A percentile compares a stretch with the other conserved stretches of the same genome.
Conservation (phyloP, 768 basidiomycete genomes). For the Nidularia pulvinata region DNA sequence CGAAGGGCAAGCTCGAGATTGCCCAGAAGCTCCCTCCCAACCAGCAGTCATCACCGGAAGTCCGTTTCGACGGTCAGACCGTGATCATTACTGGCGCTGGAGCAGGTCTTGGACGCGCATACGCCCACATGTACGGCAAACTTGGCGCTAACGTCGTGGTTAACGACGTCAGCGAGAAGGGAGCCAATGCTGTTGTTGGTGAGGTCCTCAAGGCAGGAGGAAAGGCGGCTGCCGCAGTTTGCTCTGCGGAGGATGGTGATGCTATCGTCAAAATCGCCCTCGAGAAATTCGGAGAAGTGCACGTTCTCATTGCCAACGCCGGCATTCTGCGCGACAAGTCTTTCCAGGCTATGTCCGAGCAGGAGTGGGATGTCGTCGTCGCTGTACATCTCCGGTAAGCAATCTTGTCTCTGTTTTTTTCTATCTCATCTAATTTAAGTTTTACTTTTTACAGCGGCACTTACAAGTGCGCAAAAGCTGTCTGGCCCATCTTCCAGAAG, state of each 20-base stretch:
- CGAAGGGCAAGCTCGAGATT: conserved; percentile 57
- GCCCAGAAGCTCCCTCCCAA: conserved; percentile 70
- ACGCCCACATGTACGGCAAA: conserved; percentile 88
- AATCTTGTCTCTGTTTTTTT: conserved; percentile 1
- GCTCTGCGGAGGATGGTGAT: conserved; percentile 92
- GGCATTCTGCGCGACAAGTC: conserved; percentile 95
- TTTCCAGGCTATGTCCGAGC: conserved; percentile 84
- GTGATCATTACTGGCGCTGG: conserved; percentile 96
- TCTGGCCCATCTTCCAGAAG: conserved; percentile 96
- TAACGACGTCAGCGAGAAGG: conserved; percentile 91
- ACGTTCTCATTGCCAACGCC: conserved; percentile 90
- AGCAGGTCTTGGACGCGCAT: conserved; percentile 89
- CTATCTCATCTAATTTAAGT: neutral
- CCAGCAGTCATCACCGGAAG: conserved; percentile 61
- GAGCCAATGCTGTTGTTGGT: conserved; percentile 81
- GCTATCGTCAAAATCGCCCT: conserved; percentile 85
- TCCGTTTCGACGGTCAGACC: conserved; percentile 88
- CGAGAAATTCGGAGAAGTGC: conserved; percentile 86
- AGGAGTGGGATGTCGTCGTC: conserved; percentile 94
- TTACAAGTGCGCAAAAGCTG: conserved; percentile 93
- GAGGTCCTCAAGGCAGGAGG: conserved; percentile 89
- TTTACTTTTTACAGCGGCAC: conserved; percentile 57
- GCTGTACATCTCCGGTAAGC: conserved; percentile 77
- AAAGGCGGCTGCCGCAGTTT: conserved; percentile 80
- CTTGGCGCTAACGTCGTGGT: conserved; percentile 97